Percentiles rank a stretch among this genome's conserved stretches.
phyloP scores from a whole-genome alignment of 176 grass and related monocot genomes.

The Lolium perenne region DNA sequence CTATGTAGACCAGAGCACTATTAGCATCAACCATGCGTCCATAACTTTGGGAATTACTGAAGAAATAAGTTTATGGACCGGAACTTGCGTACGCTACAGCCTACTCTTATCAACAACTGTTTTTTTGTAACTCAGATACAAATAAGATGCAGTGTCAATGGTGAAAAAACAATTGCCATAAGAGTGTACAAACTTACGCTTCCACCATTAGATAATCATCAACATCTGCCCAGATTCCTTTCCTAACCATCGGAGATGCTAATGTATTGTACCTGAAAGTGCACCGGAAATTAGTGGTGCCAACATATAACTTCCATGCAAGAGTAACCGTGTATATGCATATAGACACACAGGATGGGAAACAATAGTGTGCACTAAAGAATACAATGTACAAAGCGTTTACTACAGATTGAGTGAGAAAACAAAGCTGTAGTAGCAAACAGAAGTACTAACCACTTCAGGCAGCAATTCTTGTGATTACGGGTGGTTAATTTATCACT shows the following conservation, averaged over 20 bases:
- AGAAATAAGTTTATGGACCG: constrained; percentile 1
- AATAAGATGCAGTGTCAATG: constrained; percentile 34
- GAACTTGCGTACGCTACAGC: neutral
- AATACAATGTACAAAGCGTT: too few species aligned
- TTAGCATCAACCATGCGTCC: neutral
- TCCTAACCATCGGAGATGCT: constrained; percentile 64
- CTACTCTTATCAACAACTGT: neutral
- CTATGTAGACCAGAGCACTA: neutral
- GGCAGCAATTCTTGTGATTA: constrained; percentile 33
- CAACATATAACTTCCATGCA: constrained; percentile 21
- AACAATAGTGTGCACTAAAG: too few species aligned
- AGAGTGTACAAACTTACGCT: constrained; percentile 62
- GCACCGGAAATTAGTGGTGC: constrained; percentile 6
- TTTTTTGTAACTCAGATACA: neutral
- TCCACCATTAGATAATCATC: constrained; percentile 75
- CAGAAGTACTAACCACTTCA: constrained; percentile 62
- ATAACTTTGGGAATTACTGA: neutral
- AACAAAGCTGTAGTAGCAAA: too few species aligned
- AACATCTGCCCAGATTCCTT: constrained; percentile 60
- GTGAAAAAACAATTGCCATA: neutral
- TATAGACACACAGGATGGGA: constrained; percentile 24
- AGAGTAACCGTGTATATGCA: neutral
- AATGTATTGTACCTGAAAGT: constrained; percentile 71
- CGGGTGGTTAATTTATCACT: constrained; percentile 81
- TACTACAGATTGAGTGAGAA: too few species aligned